Conservation (phyloP, 371 early-diverging fungal species). For the Mucor irregularis region DNA sequence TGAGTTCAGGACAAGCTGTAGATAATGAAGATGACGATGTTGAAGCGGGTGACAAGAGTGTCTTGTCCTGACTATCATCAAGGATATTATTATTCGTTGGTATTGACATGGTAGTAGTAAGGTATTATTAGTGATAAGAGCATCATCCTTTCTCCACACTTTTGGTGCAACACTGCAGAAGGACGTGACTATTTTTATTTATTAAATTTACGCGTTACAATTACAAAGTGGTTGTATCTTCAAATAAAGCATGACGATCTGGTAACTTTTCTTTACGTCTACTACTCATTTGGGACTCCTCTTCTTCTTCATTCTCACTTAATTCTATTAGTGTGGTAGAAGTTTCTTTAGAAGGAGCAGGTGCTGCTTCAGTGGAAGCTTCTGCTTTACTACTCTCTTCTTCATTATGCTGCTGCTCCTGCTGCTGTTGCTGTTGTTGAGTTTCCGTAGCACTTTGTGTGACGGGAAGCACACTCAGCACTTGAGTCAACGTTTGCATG, state of each 20-base stretch:
- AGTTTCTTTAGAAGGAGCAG: background rate
- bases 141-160: too few relatives aligned
- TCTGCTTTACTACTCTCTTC: background rate
- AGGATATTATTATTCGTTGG: background rate
- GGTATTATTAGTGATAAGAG: too few relatives aligned
- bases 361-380: background rate
- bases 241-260: background rate
- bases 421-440: background rate
- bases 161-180: too few relatives aligned
- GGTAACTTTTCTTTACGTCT: conserved; percentile 18
- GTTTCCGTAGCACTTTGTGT: background rate
- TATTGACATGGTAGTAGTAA: background rate
- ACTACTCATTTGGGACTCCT: conserved; percentile 4
- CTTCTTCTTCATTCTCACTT: background rate
- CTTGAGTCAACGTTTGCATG: conserved; percentile 59
- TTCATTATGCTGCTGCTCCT: background rate
- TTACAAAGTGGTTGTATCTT: background rate
- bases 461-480: conserved; percentile 46
- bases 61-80: background rate
- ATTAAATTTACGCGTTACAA: too few relatives aligned
- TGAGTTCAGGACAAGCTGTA: background rate
- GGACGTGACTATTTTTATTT: too few relatives aligned
- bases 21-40: conserved; percentile 35
- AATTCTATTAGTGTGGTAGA: background rate
- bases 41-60: conserved; percentile 66